Evolutionary conservation across 2,329 filamentous ascomycete species (phyloP).

Genomic region (Penicillium brasilianum): DNA sequence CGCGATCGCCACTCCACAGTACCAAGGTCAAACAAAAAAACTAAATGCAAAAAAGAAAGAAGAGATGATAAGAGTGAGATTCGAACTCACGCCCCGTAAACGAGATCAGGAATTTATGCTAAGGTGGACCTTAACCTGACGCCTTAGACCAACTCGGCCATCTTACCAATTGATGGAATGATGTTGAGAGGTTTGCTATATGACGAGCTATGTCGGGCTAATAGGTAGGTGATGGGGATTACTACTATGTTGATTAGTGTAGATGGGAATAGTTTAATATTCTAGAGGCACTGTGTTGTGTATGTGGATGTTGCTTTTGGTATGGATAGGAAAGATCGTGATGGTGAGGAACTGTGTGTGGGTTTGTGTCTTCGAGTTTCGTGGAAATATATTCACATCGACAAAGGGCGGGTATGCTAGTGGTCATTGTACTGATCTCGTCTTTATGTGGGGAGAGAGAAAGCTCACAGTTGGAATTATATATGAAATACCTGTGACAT

Average conservation of each 20-base stretch:
- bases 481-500: too few species aligned
- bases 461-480: too few species aligned
- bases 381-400: too few species aligned
- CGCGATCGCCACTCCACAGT: background rate
- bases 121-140: constrained; percentile 40
- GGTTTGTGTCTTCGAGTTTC: too few species aligned
- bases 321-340: too few species aligned
- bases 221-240: background rate
- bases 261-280: too few species aligned
- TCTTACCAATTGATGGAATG: constrained; percentile 28
- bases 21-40: background rate
- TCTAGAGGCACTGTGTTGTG: too few species aligned
- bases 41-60: constrained; percentile 11
- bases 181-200: background rate
- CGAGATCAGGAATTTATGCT: constrained; percentile 25
- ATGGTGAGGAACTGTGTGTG: too few species aligned
- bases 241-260: too few species aligned
- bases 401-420: too few species aligned
- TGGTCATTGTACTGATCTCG: too few species aligned
- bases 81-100: constrained; percentile 27
- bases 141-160: constrained; percentile 42
- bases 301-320: background rate
- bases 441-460: too few species aligned
- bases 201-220: background rate
- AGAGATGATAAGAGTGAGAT: constrained; percentile 28